phyloP scores from a whole-genome alignment of 192 early-diverging fungal species.

The Backusella luteola region DNA sequence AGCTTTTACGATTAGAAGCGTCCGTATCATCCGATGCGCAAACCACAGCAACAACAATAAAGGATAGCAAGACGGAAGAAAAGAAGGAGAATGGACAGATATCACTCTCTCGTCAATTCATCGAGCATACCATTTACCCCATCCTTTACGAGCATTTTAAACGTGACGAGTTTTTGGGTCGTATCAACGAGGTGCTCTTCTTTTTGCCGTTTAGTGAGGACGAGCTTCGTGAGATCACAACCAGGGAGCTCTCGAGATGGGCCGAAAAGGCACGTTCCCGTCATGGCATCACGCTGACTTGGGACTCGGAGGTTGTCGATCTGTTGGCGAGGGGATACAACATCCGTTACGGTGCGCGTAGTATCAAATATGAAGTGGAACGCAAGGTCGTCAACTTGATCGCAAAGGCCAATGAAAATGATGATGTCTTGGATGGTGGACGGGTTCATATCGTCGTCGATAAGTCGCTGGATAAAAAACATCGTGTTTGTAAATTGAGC shows the following conservation, averaged over 20 bases:
- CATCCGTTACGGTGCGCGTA: conserved; percentile 45
- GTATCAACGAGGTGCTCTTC: conserved; percentile 47
- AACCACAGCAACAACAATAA: conserved; percentile 5
- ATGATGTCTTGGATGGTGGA: conserved; percentile 42
- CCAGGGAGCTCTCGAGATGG: conserved; percentile 38
- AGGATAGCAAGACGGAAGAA: background rate
- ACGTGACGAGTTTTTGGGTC: conserved; percentile 45
- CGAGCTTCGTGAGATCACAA: conserved; percentile 34
- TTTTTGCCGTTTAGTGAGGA: conserved; percentile 41
- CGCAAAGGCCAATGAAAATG: conserved; percentile 44
- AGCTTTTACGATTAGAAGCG: conserved; percentile 39
- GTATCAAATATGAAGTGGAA: conserved; percentile 48
- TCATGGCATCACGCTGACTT: conserved; percentile 41
- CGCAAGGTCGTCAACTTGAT: conserved; percentile 42
- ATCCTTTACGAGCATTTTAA: conserved; percentile 44
- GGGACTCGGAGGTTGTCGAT: conserved; percentile 40
- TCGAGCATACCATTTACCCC: conserved; percentile 42
- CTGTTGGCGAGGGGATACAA: conserved; percentile 37
- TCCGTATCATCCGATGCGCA: conserved; percentile 31
- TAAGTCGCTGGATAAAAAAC: conserved; percentile 4
- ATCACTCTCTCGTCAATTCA: conserved; percentile 38
- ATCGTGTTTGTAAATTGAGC: conserved; percentile 14
- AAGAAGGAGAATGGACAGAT: conserved; percentile 26
- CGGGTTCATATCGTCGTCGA: conserved; percentile 33
- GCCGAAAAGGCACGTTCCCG: conserved; percentile 38